These are phyloP conservation scores for Ophiostoma perfectum DNA, from an alignment of 2,329 filamentous ascomycete genomes.

Conservation along the genomic window DNA sequence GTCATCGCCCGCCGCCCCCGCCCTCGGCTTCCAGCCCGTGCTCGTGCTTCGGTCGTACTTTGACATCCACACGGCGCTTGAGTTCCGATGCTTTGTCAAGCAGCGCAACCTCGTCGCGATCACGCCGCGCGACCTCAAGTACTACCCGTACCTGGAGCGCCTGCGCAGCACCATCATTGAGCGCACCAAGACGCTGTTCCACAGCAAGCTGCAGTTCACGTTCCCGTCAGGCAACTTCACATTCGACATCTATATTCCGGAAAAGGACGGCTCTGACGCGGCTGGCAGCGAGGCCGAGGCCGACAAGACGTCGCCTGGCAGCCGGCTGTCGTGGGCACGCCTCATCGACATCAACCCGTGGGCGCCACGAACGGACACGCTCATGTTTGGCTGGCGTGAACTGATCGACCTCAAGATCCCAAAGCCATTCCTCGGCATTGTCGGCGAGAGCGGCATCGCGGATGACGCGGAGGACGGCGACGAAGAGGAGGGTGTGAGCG, in stretches of 20 bases:
- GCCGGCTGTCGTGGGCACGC: constrained; percentile 66
- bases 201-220: constrained; percentile 62
- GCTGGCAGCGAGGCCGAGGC: constrained; percentile 32
- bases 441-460: constrained; percentile 28
- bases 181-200: constrained; percentile 73
- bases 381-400: constrained; percentile 87
- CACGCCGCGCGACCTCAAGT: constrained; percentile 82
- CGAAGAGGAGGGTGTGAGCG: constrained; percentile 25
- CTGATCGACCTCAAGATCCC: constrained; percentile 66
- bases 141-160: constrained; percentile 71
- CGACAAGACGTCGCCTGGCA: constrained; percentile 39
- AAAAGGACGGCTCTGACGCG: constrained; percentile 39
- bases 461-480: constrained; percentile 34
- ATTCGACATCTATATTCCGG: constrained; percentile 89
- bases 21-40: constrained; percentile 59
- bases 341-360: constrained; percentile 94
- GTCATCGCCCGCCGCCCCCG: constrained; percentile 25
- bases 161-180: constrained; percentile 61
- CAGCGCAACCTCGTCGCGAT: constrained; percentile 73
- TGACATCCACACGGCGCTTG: constrained; percentile 79
- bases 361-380: constrained; percentile 79
- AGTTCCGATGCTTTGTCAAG: constrained; percentile 94
- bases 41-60: constrained; percentile 86
- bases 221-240: constrained; percentile 81
- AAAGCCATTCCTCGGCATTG: constrained; percentile 48